A percentile compares a stretch with the other conserved stretches of the same genome.
These are phyloP conservation scores for Heterobasidion occidentale DNA, from an alignment of 1,284 basidiomycete species.

Conservation along the genomic window DNA sequence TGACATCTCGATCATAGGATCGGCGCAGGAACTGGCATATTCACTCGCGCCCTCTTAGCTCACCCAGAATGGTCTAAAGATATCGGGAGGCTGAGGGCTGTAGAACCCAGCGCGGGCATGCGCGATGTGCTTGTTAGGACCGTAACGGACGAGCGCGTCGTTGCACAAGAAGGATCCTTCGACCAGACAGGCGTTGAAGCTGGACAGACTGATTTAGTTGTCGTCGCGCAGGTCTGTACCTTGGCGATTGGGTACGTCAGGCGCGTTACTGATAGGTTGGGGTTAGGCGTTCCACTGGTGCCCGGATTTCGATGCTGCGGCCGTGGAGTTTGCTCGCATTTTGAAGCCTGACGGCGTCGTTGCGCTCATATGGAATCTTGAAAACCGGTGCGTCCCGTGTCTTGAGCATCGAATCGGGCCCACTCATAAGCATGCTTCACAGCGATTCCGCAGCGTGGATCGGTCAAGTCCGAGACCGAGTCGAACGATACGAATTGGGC, in stretches of 20 bases:
- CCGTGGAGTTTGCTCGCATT: conserved; percentile 60
- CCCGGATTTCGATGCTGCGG: conserved; percentile 59
- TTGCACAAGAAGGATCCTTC: conserved; percentile 55
- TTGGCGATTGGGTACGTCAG: too few relatives aligned
- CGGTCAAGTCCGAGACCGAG: conserved; percentile 53
- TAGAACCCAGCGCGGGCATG: conserved; percentile 75
- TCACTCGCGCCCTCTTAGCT: conserved; percentile 66
- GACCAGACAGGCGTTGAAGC: conserved; percentile 46
- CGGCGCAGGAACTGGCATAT: conserved; percentile 72
- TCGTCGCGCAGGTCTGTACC: conserved; percentile 59
- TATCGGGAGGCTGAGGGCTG: conserved; percentile 47
- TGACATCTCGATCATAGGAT: conserved; percentile 30
- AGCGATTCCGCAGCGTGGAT: conserved; percentile 64
- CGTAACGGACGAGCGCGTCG: conserved; percentile 43
- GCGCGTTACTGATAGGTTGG: not conserved
- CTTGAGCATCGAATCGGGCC: not conserved
- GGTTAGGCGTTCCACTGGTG: conserved; percentile 78
- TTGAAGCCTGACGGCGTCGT: conserved; percentile 59
- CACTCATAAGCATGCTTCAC: not conserved
- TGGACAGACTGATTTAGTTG: conserved; percentile 65
- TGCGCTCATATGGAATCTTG: conserved; percentile 75
- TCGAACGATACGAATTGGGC: conserved; percentile 57
- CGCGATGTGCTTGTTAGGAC: conserved; percentile 44
- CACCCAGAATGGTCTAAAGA: conserved; percentile 45
- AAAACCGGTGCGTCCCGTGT: conserved; percentile 45